These are phyloP conservation scores for Anisodus acutangulus DNA, from an alignment of 257 asterid genomes.

Conservation along the genomic window DNA sequence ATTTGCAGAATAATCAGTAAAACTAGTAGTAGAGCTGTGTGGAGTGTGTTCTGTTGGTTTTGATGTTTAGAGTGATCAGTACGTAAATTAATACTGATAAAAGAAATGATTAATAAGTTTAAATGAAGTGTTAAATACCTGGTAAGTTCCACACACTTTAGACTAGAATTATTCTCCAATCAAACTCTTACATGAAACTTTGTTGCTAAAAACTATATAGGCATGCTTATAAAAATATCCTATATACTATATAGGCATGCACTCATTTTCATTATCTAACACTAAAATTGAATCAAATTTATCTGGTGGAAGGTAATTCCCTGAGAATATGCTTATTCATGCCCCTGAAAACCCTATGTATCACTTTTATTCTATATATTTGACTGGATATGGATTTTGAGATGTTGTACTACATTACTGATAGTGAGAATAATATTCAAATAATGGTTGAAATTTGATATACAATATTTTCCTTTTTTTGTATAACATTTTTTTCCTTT, in stretches of 20 bases:
- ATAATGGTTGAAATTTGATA: too few species aligned
- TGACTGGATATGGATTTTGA: conserved; percentile 15
- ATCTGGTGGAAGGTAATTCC: conserved; percentile 21
- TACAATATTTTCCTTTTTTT: too few species aligned
- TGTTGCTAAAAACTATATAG: not conserved
- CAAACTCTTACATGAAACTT: not conserved
- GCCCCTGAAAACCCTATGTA: not conserved
- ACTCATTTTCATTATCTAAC: not conserved
- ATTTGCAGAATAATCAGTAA: not conserved
- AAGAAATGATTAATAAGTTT: not conserved
- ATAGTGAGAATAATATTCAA: not conserved
- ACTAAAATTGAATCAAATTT: not conserved
- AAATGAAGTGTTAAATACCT: not conserved
- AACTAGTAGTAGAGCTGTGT: not conserved
- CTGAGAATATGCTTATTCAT: conserved; percentile 6
- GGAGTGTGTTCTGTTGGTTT: not conserved
- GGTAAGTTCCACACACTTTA: not conserved
- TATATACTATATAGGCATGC: not conserved
- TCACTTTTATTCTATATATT: not conserved
- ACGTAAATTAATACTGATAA: not conserved
- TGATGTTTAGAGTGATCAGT: not conserved
- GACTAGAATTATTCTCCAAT: not conserved
- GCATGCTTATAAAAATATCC: not conserved
- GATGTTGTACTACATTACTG: not conserved
- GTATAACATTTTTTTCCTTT: too few species aligned